Evolutionary conservation across 2,329 filamentous ascomycete species (phyloP), one percentile per base, ranked within the genome.

Genomic region (Aspergillus brunneoviolaceus): DNA sequence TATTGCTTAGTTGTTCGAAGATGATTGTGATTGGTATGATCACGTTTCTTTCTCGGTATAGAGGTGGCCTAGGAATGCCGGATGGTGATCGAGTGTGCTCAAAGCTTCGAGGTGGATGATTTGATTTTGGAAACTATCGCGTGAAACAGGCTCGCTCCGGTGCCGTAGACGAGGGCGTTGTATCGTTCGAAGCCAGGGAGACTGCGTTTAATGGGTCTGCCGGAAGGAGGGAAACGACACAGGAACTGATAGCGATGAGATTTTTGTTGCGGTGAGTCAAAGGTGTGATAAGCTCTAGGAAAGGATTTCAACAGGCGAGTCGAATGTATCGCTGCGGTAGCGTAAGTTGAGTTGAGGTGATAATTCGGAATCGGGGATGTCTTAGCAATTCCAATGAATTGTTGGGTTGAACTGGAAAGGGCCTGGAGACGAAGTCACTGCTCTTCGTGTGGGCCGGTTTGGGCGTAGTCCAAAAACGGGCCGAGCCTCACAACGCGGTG

Each of bases 1-100:
- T 80, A 63, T 60, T 72, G 71, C 68, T 63, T 51, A 54, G 54
- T 51, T 58, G 60, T 59, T 60, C 52, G 55, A 52, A 60, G 47
- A 51, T 51, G 39, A 56, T 19, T 50, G 29, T 23, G 21, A 14
- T 14, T 52, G 35, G 56, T 57, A 42, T 14, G 16, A n/a, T 57
- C 25, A 39, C 48, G 42, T 49, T 27, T 25, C 47, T 12, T 31
- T 25, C 45, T 51, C 23, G 35, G 42, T n/a, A 9, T 4, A 45
- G 14, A 2, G 35, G 51, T 53, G 14, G 35, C 51, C 19, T 12
- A 25, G 33, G 11, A 53, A 21, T 29, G n/a, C n/a, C 31, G 19
- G 31, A 31, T 31, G 42, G 21, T 19, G 25, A 27, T 35, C 14
- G 19, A 45, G 6, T 45, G 39, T 12, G 16, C 6, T 5, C 12